Percentiles rank a stretch among this genome's conserved stretches.
These are phyloP conservation scores for Podospora sp. DNA, from an alignment of 495 filamentous ascomycete genomes.

Conservation along the genomic window DNA sequence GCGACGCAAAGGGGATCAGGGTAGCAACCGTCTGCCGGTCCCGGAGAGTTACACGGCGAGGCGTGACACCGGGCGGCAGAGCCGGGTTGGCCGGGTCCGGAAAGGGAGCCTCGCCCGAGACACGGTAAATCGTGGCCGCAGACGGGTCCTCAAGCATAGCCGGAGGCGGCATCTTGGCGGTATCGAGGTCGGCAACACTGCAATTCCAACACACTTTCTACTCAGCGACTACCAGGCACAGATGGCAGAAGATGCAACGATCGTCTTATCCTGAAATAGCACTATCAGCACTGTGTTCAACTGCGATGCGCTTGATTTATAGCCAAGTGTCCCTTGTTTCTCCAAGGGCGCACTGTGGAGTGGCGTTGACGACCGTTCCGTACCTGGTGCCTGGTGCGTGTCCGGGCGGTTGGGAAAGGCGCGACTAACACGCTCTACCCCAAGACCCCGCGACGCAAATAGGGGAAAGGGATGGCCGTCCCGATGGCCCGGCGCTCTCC, in stretches of 20 bases:
- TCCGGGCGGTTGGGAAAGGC: neutral
- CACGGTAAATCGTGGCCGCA: slow-evolving; percentile 61
- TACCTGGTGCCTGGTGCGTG: neutral
- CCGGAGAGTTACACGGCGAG: slow-evolving; percentile 84
- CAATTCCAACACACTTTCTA: neutral
- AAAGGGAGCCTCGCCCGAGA: slow-evolving; percentile 63
- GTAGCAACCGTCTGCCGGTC: slow-evolving; percentile 91
- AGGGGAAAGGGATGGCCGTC: neutral
- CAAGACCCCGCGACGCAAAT: neutral
- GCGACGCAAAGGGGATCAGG: slow-evolving; percentile 80
- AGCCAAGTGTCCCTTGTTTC: neutral
- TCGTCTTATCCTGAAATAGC: neutral
- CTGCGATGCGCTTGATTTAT: neutral
- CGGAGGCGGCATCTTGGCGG: slow-evolving; percentile 63
- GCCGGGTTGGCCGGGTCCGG: slow-evolving; percentile 61
- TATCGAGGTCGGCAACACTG: neutral
- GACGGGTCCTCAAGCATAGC: slow-evolving; percentile 83
- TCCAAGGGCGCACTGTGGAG: neutral
- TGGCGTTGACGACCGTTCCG: neutral
- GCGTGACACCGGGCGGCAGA: slow-evolving; percentile 69
- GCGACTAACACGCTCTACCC: neutral
- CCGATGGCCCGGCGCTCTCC: neutral
- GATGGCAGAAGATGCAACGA: neutral
- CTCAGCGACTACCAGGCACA: neutral
- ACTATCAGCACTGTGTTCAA: neutral